Conservation (phyloP, 192 early-diverging fungal genomes). For the Spizellomyces punctatus region DNA sequence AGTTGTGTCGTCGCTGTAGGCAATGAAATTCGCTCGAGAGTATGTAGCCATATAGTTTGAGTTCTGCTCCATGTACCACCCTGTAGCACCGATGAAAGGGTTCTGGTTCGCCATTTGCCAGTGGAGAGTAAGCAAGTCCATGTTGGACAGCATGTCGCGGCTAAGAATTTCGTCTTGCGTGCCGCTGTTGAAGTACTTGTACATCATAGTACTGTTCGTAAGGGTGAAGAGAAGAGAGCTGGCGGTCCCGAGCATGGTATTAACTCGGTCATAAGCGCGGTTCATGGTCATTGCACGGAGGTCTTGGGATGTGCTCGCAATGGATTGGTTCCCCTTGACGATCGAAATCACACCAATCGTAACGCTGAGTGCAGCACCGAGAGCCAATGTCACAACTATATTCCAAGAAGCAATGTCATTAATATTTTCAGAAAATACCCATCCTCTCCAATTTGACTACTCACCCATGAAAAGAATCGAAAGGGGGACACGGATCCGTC, state of each 20-base stretch:
- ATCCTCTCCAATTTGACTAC: background rate
- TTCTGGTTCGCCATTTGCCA: constrained; percentile 1
- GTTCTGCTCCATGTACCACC: background rate
- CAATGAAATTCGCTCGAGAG: constrained; percentile 1
- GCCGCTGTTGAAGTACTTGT: background rate
- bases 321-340: constrained; percentile 4
- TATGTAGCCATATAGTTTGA: constrained; percentile 6
- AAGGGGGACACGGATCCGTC: background rate
- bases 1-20: constrained; percentile 1
- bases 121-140: background rate
- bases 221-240: background rate
- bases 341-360: constrained; percentile 14
- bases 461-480: background rate
- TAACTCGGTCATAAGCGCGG: background rate
- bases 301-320: background rate
- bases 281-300: background rate
- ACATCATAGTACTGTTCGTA: constrained; percentile 11
- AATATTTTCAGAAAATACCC: background rate
- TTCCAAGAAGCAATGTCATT: background rate
- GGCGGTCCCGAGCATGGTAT: background rate
- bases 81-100: background rate
- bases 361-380: background rate
- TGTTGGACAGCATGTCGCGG: background rate
- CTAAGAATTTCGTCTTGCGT: background rate
- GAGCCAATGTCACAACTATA: background rate